phyloP scores from a whole-genome alignment of 352 stramenopile genomes.

The Halophytophthora polymorphica region DNA sequence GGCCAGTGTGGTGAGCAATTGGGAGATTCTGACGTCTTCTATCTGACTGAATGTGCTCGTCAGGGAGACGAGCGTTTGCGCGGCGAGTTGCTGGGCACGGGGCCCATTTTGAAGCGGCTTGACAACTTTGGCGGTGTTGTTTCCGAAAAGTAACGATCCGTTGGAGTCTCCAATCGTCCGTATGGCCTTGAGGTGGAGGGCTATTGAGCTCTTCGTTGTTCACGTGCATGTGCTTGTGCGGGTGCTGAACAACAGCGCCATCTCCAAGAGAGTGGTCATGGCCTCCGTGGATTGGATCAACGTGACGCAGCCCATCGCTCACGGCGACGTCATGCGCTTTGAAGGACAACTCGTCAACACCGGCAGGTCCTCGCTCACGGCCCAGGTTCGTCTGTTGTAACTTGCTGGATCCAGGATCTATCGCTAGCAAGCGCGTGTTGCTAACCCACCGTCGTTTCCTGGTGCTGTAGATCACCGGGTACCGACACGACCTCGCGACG shows the following conservation, averaged over 20 bases:
- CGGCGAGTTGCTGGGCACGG: constrained; percentile 45
- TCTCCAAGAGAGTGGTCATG: constrained; percentile 16
- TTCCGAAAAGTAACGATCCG: constrained; percentile 33
- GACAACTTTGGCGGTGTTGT: constrained; percentile 40
- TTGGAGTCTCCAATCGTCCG: too few relatives aligned
- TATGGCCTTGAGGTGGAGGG: background rate
- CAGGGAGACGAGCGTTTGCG: constrained; percentile 47
- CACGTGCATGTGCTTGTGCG: background rate
- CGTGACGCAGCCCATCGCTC: constrained; percentile 28
- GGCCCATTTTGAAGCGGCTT: constrained; percentile 49
- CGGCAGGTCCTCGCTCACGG: constrained; percentile 30
- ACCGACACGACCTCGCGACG: constrained; percentile 27
- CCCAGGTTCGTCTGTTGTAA: constrained; percentile 16
- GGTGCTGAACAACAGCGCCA: constrained; percentile 3
- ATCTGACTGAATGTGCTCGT: background rate
- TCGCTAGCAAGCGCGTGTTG: too few relatives aligned
- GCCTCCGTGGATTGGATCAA: constrained; percentile 27
- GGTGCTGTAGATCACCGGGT: constrained; percentile 16
- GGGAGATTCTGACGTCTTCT: background rate
- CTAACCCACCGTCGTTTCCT: background rate
- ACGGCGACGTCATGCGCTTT: constrained; percentile 38
- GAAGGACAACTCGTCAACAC: constrained; percentile 37
- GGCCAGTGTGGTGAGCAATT: background rate
- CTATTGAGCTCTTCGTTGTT: background rate
- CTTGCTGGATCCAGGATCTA: too few relatives aligned